Conservation (phyloP, 768 basidiomycete genomes). For the Lepiota brunneoincarnata region DNA sequence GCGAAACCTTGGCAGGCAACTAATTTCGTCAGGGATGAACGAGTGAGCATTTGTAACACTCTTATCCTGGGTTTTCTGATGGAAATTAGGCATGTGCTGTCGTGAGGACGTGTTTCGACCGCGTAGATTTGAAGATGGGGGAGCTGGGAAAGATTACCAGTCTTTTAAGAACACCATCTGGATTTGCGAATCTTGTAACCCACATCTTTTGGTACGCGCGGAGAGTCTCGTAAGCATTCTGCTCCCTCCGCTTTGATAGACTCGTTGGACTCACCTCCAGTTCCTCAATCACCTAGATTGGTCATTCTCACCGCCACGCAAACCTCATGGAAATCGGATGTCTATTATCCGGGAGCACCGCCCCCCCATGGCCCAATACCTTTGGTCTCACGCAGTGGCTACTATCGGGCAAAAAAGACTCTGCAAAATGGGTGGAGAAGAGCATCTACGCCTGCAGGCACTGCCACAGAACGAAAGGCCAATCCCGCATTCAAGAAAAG, state of each 20-base stretch:
- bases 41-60: conserved; percentile 32
- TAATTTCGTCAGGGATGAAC: conserved; percentile 57
- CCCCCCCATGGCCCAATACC: conserved; percentile 2
- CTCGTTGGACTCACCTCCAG: neutral
- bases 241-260: neutral
- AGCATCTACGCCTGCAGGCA: conserved; percentile 53
- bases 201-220: conserved; percentile 46
- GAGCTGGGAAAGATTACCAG: conserved; percentile 24
- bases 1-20: conserved; percentile 44
- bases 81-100: conserved; percentile 44
- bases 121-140: conserved; percentile 25
- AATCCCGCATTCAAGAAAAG: neutral
- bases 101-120: conserved; percentile 34
- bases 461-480: conserved; percentile 27
- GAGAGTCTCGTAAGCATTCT: conserved; percentile 39
- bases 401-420: conserved; percentile 16
- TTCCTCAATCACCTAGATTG: conserved; percentile 36
- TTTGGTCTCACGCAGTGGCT: conserved; percentile 14
- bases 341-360: conserved; percentile 17
- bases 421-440: conserved; percentile 26
- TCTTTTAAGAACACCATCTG: conserved; percentile 18
- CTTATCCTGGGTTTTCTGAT: neutral
- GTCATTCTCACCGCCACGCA: conserved; percentile 65
- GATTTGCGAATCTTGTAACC: conserved; percentile 48
- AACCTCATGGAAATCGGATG: conserved; percentile 36